Conservation (phyloP, 176 grass and related monocot species). For the Hordeum marinum region DNA sequence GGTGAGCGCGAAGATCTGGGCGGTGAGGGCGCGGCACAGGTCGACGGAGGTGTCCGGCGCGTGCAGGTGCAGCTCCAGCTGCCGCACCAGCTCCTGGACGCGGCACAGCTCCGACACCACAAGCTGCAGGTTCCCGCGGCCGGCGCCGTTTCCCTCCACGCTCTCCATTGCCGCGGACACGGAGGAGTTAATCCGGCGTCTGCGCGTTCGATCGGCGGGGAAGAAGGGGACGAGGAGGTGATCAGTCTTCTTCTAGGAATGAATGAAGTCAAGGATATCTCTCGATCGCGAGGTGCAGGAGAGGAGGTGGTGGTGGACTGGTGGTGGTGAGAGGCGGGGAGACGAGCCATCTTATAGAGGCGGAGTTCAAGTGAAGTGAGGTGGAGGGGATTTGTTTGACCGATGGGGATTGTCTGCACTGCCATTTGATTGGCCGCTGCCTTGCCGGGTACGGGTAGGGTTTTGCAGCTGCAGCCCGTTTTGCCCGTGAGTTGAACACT, state of each 20-base stretch:
- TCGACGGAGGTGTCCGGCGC: slow-evolving; percentile 15
- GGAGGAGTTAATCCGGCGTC: too few species aligned
- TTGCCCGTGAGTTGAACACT: not conserved
- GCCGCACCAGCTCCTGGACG: slow-evolving; percentile 38
- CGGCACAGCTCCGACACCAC: slow-evolving; percentile 44
- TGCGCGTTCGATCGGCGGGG: not conserved
- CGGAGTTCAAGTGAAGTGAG: slow-evolving; percentile 9
- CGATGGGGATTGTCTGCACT: not conserved
- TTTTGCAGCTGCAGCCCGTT: not conserved
- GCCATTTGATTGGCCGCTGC: slow-evolving; percentile 15
- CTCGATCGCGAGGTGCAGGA: not conserved
- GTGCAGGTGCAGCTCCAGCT: slow-evolving; percentile 44
- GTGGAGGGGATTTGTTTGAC: slow-evolving; percentile 33
- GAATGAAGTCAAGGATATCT: not conserved
- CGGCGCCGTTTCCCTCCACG: not conserved
- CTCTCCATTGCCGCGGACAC: slow-evolving; percentile 34
- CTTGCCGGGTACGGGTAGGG: slow-evolving; percentile 28
- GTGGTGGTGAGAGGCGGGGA: not conserved
- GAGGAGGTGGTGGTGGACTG: not conserved
- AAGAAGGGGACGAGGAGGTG: not conserved
- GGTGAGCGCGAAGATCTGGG: slow-evolving; percentile 42
- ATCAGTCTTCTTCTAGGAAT: not conserved
- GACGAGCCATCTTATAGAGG: slow-evolving; percentile 15
- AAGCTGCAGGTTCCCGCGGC: slow-evolving; percentile 12
- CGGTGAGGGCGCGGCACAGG: slow-evolving; percentile 37